phyloP scores from a whole-genome alignment of 2,329 filamentous ascomycete genomes.

The Parascedosporium putredinis region DNA sequence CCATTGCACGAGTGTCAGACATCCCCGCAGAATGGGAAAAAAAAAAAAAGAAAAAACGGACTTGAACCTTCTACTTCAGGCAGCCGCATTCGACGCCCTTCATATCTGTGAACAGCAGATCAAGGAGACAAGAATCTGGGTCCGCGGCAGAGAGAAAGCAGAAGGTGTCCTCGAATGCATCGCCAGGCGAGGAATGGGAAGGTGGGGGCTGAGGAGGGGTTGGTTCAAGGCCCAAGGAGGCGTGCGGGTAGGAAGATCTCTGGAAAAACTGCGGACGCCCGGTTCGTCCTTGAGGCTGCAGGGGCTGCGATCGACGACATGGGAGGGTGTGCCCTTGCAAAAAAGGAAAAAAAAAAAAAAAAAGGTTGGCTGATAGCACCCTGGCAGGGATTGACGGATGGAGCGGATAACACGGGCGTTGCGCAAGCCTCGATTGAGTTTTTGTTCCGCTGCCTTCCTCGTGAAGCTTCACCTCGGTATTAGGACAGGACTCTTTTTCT shows the following conservation, averaged over 20 bases:
- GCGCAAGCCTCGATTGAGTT: too few relatives aligned
- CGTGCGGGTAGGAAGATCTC: not conserved
- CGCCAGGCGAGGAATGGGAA: not conserved
- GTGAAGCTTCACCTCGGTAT: not conserved
- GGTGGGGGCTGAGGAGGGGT: conserved; percentile 1
- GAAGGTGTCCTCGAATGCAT: not conserved
- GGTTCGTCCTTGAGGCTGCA: not conserved
- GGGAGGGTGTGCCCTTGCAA: not conserved
- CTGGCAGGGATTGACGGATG: not conserved
- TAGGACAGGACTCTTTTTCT: too few relatives aligned
- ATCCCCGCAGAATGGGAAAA: too few relatives aligned
- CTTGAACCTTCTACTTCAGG: not conserved
- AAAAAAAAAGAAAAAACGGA: not conserved
- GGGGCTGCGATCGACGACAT: not conserved
- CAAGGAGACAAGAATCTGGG: not conserved
- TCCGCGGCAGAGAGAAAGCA: not conserved
- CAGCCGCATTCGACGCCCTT: not conserved
- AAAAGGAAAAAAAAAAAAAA: not conserved
- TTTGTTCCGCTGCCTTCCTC: too few relatives aligned
- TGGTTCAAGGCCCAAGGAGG: not conserved
- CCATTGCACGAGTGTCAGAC: too few relatives aligned
- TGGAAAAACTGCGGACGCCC: not conserved
- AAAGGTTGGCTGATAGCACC: not conserved
- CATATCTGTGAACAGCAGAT: not conserved
- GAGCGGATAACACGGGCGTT: too few relatives aligned